phyloP scores from a whole-genome alignment of 441 rosid genomes.

The Corymbia citriodora region DNA sequence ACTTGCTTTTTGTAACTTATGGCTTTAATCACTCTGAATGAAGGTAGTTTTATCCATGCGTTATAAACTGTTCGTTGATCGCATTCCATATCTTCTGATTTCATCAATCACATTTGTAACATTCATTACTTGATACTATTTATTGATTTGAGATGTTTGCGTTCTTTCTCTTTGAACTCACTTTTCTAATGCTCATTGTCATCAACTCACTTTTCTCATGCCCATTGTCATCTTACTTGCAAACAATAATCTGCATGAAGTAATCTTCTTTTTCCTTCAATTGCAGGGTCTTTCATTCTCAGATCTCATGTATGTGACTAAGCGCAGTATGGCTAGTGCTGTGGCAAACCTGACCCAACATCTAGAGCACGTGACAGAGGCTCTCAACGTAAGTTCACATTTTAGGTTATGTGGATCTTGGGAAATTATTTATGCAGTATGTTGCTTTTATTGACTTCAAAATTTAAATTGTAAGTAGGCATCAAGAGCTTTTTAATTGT shows the following conservation, averaged over 20 bases:
- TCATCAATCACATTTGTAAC: background rate
- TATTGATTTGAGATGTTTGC: background rate
- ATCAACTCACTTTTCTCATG: background rate
- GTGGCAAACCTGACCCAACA: constrained; percentile 75
- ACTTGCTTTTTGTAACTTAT: background rate
- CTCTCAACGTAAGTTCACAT: constrained; percentile 56
- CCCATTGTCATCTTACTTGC: background rate
- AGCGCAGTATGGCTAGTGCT: constrained; percentile 67
- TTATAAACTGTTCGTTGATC: background rate
- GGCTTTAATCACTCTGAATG: background rate
- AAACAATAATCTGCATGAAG: background rate
- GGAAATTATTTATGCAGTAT: background rate
- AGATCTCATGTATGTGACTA: constrained; percentile 91
- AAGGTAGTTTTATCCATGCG: background rate
- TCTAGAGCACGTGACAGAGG: constrained; percentile 72
- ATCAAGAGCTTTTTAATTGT: background rate
- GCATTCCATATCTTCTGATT: background rate
- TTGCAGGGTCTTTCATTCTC: constrained; percentile 72
- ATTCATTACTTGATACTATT: background rate
- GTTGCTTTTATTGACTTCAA: background rate
- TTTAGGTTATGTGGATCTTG: background rate
- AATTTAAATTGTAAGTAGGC: background rate
- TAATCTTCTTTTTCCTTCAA: background rate
- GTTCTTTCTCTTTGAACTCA: background rate
- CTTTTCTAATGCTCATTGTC: background rate